phyloP scores from a whole-genome alignment of 2,329 filamentous ascomycete genomes.

The Colletotrichum lentis region DNA sequence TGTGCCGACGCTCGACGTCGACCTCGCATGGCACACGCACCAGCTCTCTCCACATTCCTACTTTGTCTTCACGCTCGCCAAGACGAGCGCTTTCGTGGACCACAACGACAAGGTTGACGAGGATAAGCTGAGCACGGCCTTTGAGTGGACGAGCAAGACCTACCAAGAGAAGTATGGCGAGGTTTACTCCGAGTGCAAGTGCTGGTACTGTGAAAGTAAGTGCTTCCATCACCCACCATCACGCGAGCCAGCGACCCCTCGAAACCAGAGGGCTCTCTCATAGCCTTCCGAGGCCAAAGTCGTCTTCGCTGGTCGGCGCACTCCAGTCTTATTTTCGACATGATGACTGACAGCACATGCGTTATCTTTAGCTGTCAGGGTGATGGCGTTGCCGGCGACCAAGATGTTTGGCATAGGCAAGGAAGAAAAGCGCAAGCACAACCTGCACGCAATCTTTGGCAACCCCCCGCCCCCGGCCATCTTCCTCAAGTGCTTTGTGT shows the following conservation, averaged over 20 bases:
- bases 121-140: constrained; percentile 65
- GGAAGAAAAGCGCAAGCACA: constrained; percentile 51
- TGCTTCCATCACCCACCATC: not conserved
- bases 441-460: not conserved
- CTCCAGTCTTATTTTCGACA: not conserved
- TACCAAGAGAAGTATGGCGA: constrained; percentile 70
- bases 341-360: constrained; percentile 8
- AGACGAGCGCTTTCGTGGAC: constrained; percentile 68
- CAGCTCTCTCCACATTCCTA: constrained; percentile 71
- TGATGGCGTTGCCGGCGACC: constrained; percentile 59
- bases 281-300: not conserved
- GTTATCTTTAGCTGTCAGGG: constrained; percentile 58
- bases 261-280: not conserved
- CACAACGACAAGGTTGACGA: constrained; percentile 87
- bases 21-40: constrained; percentile 79
- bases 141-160: constrained; percentile 72
- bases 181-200: constrained; percentile 76
- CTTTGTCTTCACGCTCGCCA: constrained; percentile 59
- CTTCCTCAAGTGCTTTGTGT: not conserved
- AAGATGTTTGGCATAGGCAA: constrained; percentile 55
- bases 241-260: not conserved
- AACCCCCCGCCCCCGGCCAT: constrained; percentile 1
- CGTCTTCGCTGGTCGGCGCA: constrained; percentile 9
- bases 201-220: constrained; percentile 77
- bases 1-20: constrained; percentile 74